Percentiles rank a stretch among this genome's conserved stretches.
Evolutionary conservation across 768 basidiomycete genomes (phyloP).

Genomic region (Suillus hirtellus): DNA sequence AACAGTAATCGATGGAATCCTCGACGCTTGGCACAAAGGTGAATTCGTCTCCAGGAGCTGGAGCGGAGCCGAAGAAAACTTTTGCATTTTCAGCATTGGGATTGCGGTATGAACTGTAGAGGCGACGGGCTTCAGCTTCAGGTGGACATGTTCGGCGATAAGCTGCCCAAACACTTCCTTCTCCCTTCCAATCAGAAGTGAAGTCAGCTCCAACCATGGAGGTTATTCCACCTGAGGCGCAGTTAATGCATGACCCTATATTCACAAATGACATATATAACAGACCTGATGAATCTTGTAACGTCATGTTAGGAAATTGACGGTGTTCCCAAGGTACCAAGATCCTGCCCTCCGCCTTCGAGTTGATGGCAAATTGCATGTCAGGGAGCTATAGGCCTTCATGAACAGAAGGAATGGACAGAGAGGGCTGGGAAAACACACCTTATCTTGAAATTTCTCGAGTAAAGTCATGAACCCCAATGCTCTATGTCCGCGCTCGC

Average conservation of each 20-base stretch:
- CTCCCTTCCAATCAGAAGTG: constrained; percentile 79
- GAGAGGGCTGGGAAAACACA: constrained; percentile 31
- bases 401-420: not conserved
- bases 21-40: constrained; percentile 62
- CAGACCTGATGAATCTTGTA: constrained; percentile 36
- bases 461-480: constrained; percentile 77
- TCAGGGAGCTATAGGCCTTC: constrained; percentile 67
- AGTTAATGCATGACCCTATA: constrained; percentile 3
- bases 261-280: not conserved
- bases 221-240: constrained; percentile 46
- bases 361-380: constrained; percentile 93
- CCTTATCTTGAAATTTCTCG: constrained; percentile 63
- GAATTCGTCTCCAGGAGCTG: constrained; percentile 53
- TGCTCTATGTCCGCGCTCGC: constrained; percentile 76
- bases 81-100: constrained; percentile 32
- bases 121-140: constrained; percentile 71
- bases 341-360: constrained; percentile 90
- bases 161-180: constrained; percentile 91
- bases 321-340: constrained; percentile 90
- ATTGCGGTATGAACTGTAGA: constrained; percentile 76
- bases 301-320: constrained; percentile 69
- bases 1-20: constrained; percentile 76
- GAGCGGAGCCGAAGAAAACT: constrained; percentile 29
- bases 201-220: constrained; percentile 63
- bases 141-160: constrained; percentile 92